phyloP scores from a whole-genome alignment of 1,284 basidiomycete species.

The Rugosomyces carneus region DNA sequence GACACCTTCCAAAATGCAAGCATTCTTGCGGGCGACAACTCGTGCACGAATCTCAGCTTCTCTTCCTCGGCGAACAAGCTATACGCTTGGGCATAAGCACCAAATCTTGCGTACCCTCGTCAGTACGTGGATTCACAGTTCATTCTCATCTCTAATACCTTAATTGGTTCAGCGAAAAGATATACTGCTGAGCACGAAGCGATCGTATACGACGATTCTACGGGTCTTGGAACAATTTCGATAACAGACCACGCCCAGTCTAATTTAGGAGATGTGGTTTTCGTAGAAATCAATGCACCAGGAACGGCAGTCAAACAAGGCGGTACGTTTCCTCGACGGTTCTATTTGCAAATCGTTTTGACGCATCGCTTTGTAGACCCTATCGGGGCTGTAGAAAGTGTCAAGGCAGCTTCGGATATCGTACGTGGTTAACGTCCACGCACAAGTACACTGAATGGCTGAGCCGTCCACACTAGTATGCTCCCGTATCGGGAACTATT shows the following conservation, averaged over 20 bases:
- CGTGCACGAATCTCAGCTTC: slow-evolving; percentile 20
- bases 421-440: slow-evolving; percentile 35
- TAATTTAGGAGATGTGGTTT: slow-evolving; percentile 94
- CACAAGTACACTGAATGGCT: not conserved
- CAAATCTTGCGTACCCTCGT: slow-evolving; percentile 34
- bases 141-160: slow-evolving; percentile 4
- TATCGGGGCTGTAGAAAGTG: slow-evolving; percentile 96
- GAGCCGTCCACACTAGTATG: slow-evolving; percentile 57
- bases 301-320: slow-evolving; percentile 71
- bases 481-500: slow-evolving; percentile 85
- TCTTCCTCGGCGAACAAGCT: slow-evolving; percentile 10
- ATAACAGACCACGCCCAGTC: slow-evolving; percentile 95
- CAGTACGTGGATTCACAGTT: slow-evolving; percentile 34
- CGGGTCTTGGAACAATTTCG: slow-evolving; percentile 77
- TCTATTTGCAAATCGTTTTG: not conserved
- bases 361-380: slow-evolving; percentile 52
- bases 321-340: slow-evolving; percentile 49
- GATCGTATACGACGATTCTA: slow-evolving; percentile 75
- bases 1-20: slow-evolving; percentile 27
- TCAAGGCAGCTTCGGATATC: slow-evolving; percentile 97
- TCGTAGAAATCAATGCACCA: slow-evolving; percentile 84
- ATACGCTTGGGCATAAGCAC: slow-evolving; percentile 15
- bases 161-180: slow-evolving; percentile 53
- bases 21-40: slow-evolving; percentile 29
- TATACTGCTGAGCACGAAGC: slow-evolving; percentile 93